These are phyloP conservation scores for Verbena officinalis DNA, from an alignment of 257 asterid species.

Conservation along the genomic window DNA sequence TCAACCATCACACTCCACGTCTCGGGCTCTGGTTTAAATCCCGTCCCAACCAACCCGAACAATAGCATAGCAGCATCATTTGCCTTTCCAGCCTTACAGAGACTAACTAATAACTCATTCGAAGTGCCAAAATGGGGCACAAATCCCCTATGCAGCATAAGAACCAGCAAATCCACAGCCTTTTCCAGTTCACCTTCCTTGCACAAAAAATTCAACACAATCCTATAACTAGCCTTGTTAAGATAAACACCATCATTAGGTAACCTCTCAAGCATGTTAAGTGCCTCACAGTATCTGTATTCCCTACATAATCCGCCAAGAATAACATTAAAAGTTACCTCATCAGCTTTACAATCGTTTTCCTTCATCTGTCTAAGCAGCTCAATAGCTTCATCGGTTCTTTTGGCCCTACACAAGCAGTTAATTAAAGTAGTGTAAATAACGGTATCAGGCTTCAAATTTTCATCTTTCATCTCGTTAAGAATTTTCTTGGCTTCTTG, in stretches of 20 bases:
- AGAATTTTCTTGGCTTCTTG: conserved; percentile 68
- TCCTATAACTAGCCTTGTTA: conserved; percentile 83
- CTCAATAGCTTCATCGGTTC: conserved; percentile 70
- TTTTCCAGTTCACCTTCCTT: conserved; percentile 67
- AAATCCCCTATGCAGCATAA: conserved; percentile 80
- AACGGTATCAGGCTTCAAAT: conserved; percentile 67
- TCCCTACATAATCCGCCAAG: conserved; percentile 82
- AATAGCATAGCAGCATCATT: conserved; percentile 55
- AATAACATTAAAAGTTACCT: conserved; percentile 73
- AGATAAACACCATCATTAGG: conserved; percentile 71
- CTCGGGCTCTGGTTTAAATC: conserved; percentile 68
- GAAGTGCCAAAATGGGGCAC: conserved; percentile 87
- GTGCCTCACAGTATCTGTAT: conserved; percentile 64
- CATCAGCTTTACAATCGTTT: conserved; percentile 60
- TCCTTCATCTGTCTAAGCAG: conserved; percentile 80
- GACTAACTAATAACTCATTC: conserved; percentile 72
- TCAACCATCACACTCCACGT: conserved; percentile 77
- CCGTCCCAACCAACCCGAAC: conserved; percentile 58
- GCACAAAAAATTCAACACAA: conserved; percentile 73
- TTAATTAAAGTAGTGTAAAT: conserved; percentile 71
- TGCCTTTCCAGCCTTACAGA: conserved; percentile 71
- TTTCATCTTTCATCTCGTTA: conserved; percentile 54
- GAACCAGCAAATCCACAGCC: conserved; percentile 54
- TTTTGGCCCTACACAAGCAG: conserved; percentile 58
- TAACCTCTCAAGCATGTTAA: conserved; percentile 73